These are phyloP conservation scores for Cryptococcus sp. DNA, from an alignment of 1,284 basidiomycete genomes.

Conservation along the genomic window DNA sequence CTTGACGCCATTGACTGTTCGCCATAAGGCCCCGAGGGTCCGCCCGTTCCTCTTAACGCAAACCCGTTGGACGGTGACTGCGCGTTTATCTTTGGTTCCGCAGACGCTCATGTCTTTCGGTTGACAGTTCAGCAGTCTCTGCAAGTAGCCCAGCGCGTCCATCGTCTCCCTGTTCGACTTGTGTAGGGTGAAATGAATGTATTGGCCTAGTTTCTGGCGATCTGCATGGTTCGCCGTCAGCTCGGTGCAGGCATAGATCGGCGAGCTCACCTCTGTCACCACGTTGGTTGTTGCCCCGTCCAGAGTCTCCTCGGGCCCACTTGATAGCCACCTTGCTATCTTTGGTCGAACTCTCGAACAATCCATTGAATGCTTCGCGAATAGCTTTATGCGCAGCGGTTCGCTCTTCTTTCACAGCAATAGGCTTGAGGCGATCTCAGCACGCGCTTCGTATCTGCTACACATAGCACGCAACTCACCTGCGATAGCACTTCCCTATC, in stretches of 20 bases:
- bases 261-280: constrained; percentile 13
- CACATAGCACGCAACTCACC: constrained; percentile 55
- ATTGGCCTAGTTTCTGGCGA: constrained; percentile 59
- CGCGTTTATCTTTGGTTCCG: constrained; percentile 98
- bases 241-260: background rate
- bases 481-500: constrained; percentile 74
- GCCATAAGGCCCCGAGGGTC: constrained; percentile 84
- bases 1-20: constrained; percentile 67
- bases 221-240: constrained; percentile 2
- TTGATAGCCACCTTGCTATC: constrained; percentile 44
- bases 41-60: constrained; percentile 76
- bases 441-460: background rate
- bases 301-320: constrained; percentile 23
- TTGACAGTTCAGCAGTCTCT: constrained; percentile 72
- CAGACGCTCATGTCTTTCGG: constrained; percentile 82
- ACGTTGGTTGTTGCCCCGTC: constrained; percentile 18
- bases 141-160: constrained; percentile 80
- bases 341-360: constrained; percentile 65
- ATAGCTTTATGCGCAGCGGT: constrained; percentile 80
- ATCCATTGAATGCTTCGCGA: constrained; percentile 77
- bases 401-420: constrained; percentile 75
- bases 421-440: constrained; percentile 61
- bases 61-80: constrained; percentile 91
- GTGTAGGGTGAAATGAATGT: constrained; percentile 94
- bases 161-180: constrained; percentile 98